These are phyloP conservation scores for Trichoderma erinaceum DNA, from an alignment of 495 filamentous ascomycete species.

Conservation along the genomic window DNA sequence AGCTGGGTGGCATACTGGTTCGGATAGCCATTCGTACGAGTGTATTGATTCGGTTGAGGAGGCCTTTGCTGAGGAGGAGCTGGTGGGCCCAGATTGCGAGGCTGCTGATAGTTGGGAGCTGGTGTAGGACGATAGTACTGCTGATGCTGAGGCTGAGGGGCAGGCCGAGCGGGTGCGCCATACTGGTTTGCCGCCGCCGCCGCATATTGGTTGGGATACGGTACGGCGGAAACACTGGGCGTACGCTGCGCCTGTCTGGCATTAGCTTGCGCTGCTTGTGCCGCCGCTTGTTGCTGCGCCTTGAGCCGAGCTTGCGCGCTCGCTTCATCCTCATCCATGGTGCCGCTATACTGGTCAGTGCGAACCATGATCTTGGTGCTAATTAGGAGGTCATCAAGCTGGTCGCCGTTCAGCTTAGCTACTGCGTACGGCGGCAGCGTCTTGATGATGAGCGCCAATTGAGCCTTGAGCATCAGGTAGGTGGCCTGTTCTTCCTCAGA, in stretches of 20 bases:
- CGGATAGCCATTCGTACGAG: conserved; percentile 25
- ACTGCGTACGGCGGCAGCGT: conserved; percentile 80
- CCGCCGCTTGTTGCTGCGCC: conserved; percentile 22
- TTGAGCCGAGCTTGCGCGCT: conserved; percentile 31
- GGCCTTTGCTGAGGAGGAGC: conserved; percentile 28
- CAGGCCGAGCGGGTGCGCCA: conserved; percentile 24
- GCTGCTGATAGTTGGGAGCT: conserved; percentile 15
- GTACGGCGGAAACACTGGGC: conserved; percentile 33
- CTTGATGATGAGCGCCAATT: conserved; percentile 64
- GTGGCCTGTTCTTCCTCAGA: conserved; percentile 60
- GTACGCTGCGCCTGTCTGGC: conserved; percentile 30
- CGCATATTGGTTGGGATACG: conserved; percentile 34
- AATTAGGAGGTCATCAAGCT: conserved; percentile 72
- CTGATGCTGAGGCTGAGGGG: conserved; percentile 23
- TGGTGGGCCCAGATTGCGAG: conserved; percentile 25
- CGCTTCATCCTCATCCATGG: conserved; percentile 80
- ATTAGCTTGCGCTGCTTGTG: conserved; percentile 26
- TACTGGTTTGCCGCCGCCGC: conserved; percentile 18
- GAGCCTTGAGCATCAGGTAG: conserved; percentile 69
- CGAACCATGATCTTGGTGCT: conserved; percentile 74
- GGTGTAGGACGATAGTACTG: conserved; percentile 16
- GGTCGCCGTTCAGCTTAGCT: conserved; percentile 77
- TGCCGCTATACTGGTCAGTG: conserved; percentile 64
- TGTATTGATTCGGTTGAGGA: conserved; percentile 28
- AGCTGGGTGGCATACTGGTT: conserved; percentile 30